Evolutionary conservation across 106 monocot species (phyloP).

Genomic region (Allium cepa): DNA sequence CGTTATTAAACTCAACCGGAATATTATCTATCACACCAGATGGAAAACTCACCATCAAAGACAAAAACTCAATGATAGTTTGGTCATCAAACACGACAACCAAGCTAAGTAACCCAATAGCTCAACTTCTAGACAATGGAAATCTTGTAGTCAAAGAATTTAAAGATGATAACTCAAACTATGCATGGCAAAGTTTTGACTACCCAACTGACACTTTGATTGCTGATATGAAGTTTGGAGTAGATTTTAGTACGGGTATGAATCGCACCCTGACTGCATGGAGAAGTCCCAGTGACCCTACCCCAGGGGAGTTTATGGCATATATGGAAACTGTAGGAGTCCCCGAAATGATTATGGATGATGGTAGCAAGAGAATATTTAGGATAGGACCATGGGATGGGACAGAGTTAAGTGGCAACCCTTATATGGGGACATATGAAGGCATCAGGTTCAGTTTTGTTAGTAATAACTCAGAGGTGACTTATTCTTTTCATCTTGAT

Average conservation of each 20-base stretch:
- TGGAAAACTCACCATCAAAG: not conserved
- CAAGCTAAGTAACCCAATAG: not conserved
- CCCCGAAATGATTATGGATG: constrained; percentile 1
- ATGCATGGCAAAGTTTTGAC: constrained; percentile 57
- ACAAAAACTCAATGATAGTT: not conserved
- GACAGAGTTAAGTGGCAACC: not conserved
- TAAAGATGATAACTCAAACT: not conserved
- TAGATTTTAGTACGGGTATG: constrained; percentile 16
- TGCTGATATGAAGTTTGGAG: constrained; percentile 41
- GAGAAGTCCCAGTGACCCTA: constrained; percentile 15
- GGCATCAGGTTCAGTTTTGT: constrained; percentile 2
- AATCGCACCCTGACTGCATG: constrained; percentile 16
- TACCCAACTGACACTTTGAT: constrained; percentile 50
- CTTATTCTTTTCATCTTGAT: not conserved
- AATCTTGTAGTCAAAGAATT: not conserved
- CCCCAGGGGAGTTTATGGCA: constrained; percentile 12
- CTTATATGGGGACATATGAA: not conserved
- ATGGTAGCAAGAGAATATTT: not conserved
- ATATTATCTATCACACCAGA: not conserved
- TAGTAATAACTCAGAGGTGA: not conserved
- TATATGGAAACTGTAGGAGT: not conserved
- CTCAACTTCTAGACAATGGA: not conserved
- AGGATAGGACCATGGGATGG: constrained; percentile 14
- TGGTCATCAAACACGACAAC: not conserved
- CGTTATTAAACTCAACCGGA: not conserved